phyloP scores from a whole-genome alignment of 352 stramenopile genomes.

The Phytopythium helicoides region DNA sequence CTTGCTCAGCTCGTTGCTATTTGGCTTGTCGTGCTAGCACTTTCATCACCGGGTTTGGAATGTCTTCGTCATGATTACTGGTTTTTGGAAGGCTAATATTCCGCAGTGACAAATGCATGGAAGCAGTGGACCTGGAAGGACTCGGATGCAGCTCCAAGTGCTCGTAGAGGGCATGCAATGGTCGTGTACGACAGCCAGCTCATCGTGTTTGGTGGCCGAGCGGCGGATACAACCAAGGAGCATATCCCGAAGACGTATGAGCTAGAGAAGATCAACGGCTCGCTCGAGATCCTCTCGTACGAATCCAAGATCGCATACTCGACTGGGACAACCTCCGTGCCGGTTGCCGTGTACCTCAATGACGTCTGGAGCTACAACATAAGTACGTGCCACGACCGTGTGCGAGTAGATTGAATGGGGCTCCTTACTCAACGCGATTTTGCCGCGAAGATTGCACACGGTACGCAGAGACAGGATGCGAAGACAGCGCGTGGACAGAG shows the following conservation, averaged over 20 bases:
- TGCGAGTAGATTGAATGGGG: too few relatives aligned
- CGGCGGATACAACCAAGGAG: conserved; percentile 79
- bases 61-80: conserved; percentile 9
- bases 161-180: conserved; percentile 84
- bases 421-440: neutral
- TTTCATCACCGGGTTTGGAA: too few relatives aligned
- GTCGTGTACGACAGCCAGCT: conserved; percentile 78
- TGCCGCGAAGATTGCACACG: conserved; percentile 72
- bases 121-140: conserved; percentile 80
- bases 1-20: too few relatives aligned
- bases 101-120: conserved; percentile 43
- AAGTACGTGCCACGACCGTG: too few relatives aligned
- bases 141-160: conserved; percentile 54
- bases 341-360: conserved; percentile 92
- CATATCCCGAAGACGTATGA: conserved; percentile 94
- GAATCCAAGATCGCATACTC: conserved; percentile 76
- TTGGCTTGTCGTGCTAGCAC: too few relatives aligned
- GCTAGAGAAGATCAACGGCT: conserved; percentile 72
- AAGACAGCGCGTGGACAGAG: conserved; percentile 78
- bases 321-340: conserved; percentile 44
- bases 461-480: conserved; percentile 86
- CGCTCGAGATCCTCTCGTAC: conserved; percentile 87
- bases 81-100: conserved; percentile 10
- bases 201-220: conserved; percentile 92
- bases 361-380: conserved; percentile 97